A percentile compares a stretch with the other conserved stretches of the same genome.
These are phyloP conservation scores for Vicia faba DNA, from an alignment of 306 rosid genomes.

Conservation along the genomic window DNA sequence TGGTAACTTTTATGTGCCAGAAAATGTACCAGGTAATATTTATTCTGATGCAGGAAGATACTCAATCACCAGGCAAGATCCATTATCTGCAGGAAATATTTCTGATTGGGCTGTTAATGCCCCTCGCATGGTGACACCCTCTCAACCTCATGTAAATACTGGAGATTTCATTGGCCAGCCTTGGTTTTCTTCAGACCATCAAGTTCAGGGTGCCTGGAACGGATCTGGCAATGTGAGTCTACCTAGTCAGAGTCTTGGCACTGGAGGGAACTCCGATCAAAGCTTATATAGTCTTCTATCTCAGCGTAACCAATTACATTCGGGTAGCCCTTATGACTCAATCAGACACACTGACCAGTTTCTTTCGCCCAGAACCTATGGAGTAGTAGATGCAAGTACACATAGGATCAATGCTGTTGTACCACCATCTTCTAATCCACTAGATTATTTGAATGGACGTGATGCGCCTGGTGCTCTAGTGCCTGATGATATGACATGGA, in stretches of 20 bases:
- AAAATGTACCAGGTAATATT: conserved; percentile 52
- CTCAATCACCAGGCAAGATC: conserved; percentile 59
- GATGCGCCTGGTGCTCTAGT: conserved; percentile 62
- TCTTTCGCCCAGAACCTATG: conserved; percentile 60
- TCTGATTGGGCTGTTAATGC: conserved; percentile 65
- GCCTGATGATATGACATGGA: conserved; percentile 75
- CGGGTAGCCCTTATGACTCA: conserved; percentile 60
- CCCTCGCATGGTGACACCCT: conserved; percentile 53
- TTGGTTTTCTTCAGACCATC: conserved; percentile 79
- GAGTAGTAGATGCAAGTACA: conserved; percentile 53
- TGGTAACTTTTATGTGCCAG: conserved; percentile 53
- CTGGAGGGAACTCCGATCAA: conserved; percentile 66
- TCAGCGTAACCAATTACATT: conserved; percentile 64
- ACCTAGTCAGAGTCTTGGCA: conserved; percentile 59
- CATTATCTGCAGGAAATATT: conserved; percentile 50
- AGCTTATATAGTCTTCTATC: conserved; percentile 76
- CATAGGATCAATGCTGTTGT: conserved; percentile 56
- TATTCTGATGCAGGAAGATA: conserved; percentile 68
- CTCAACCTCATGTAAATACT: conserved; percentile 58
- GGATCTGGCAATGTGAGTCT: conserved; percentile 51
- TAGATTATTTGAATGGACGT: conserved; percentile 73
- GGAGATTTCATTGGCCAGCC: conserved; percentile 60
- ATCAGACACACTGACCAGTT: conserved; percentile 60
- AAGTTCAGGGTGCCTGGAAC: conserved; percentile 72
- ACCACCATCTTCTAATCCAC: conserved; percentile 65